Conservation (phyloP, 495 filamentous ascomycete genomes). For the Penicillium paradoxum region DNA sequence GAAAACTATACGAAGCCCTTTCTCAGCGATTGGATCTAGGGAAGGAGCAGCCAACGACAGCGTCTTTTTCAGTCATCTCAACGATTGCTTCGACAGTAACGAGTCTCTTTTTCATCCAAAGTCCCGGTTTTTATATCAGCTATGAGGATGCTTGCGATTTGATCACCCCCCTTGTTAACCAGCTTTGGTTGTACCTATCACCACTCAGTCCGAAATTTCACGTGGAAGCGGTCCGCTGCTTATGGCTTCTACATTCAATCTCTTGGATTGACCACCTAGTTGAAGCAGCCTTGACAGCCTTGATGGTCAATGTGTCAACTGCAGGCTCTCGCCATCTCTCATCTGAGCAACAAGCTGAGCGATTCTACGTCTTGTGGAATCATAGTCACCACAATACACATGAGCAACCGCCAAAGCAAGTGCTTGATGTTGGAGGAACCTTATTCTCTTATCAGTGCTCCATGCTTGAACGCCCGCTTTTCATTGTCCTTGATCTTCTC, state of each 20-base stretch:
- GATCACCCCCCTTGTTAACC: constrained; percentile 60
- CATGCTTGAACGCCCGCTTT: constrained; percentile 76
- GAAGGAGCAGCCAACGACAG: constrained; percentile 25
- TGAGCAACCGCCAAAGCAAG: constrained; percentile 48
- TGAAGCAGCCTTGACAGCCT: constrained; percentile 71
- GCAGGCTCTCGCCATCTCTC: constrained; percentile 24
- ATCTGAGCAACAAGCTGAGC: constrained; percentile 39
- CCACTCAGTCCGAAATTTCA: constrained; percentile 82
- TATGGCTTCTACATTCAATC: constrained; percentile 78
- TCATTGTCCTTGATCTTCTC: constrained; percentile 77
- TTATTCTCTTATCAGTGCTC: constrained; percentile 42
- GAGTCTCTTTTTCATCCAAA: constrained; percentile 53
- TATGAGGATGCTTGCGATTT: constrained; percentile 57
- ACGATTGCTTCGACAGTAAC: constrained; percentile 60
- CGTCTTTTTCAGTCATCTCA: constrained; percentile 42
- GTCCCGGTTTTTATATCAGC: constrained; percentile 44
- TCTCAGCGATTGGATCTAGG: constrained; percentile 27
- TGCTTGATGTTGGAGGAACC: constrained; percentile 37
- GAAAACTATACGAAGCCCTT: constrained; percentile 53
- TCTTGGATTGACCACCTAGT: constrained; percentile 55
- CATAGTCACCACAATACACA: constrained; percentile 65
- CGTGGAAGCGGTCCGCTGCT: constrained; percentile 79
- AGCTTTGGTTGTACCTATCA: constrained; percentile 75
- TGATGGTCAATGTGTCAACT: constrained; percentile 55
- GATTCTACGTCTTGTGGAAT: constrained; percentile 72